Base-by-base conservation (phyloP, 202 grass and related monocot species). In the Zoysia matrella region DNA sequence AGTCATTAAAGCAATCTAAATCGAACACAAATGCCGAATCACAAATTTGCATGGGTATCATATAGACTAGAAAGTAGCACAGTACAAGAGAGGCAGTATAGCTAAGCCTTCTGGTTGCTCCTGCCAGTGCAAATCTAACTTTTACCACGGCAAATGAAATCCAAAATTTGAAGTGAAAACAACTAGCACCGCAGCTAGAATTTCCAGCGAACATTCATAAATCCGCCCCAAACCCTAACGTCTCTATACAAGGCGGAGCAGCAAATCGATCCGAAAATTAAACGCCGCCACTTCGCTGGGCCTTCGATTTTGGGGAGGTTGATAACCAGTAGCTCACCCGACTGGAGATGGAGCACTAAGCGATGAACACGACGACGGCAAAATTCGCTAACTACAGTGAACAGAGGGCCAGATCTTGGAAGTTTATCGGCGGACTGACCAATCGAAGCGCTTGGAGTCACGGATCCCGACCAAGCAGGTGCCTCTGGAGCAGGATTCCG, bases 191-290 rank as follows among this genome's bases (percentile, higher is more conserved):
- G 0, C 4, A 45, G 46, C n/a, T 8, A 3, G 1, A 70, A 71
- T 6, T 43, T 45, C 14, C 7, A 71, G 57, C n/a, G 62, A 44
- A 51, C 52, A 78, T 8, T 4, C 7, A 41, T 47, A 41, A 52
- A 78, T 78, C 64, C 49, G 10, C 36, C 14, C 43, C 45, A 73
- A 88, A 85, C 65, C 87, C 82, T 85, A 89, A 4, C 15, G 50
- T 60, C 16, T n/a, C 76, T 30, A 48, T 5, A 3, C 1, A 48
- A 55, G 8, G 14, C 4, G 36, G n/a, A 36, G 40, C 60, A 57
- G 47, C 81, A 58, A 55, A 6, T 36, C 16, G 15, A 52, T 8
- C 12, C 54, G 51, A 65, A 15, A 36, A 81, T 72, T 46, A n/a
- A 46, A 30, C 1, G 8, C 30, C 36, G 9, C 62, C 2, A 61